Conservation (phyloP, 176 grass and related monocot genomes). For the Ensete ventricosum region DNA sequence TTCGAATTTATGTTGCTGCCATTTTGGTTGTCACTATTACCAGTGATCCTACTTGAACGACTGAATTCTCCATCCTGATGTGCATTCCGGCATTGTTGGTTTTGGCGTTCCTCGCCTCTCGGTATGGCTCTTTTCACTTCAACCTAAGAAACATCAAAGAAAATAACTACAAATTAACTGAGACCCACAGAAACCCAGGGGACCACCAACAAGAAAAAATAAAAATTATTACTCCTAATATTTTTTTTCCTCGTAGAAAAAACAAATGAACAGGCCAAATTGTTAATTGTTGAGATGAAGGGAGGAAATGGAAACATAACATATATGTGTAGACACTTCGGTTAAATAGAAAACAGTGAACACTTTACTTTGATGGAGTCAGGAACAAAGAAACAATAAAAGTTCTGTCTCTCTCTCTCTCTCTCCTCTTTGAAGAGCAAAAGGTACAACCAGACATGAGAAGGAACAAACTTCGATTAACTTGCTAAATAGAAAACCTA, state of each 20-base stretch:
- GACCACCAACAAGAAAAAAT: no score
- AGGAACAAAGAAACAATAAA: neutral
- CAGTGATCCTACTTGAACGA: neutral
- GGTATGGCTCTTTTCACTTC: slow-evolving; percentile 9
- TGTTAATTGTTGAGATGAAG: no score
- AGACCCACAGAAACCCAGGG: no score
- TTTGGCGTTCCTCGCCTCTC: neutral
- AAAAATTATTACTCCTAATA: no score
- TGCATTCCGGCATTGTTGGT: slow-evolving; percentile 2
- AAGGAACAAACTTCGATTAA: no score
- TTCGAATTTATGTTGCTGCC: neutral
- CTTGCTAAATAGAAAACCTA: no score
- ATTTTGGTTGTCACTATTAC: neutral
- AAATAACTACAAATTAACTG: neutral
- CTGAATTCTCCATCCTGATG: neutral
- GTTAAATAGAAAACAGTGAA: no score
- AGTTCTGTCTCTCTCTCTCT: no score
- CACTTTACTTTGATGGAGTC: no score
- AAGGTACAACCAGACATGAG: neutral
- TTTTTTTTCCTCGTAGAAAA: neutral
- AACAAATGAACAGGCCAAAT: neutral
- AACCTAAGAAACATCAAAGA: slow-evolving; percentile 2
- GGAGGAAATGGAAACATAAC: no score
- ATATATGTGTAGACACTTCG: no score
- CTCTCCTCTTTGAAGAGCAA: neutral